Evolutionary conservation across 768 basidiomycete species (phyloP).

Genomic region (Lactifluus echinatus): DNA sequence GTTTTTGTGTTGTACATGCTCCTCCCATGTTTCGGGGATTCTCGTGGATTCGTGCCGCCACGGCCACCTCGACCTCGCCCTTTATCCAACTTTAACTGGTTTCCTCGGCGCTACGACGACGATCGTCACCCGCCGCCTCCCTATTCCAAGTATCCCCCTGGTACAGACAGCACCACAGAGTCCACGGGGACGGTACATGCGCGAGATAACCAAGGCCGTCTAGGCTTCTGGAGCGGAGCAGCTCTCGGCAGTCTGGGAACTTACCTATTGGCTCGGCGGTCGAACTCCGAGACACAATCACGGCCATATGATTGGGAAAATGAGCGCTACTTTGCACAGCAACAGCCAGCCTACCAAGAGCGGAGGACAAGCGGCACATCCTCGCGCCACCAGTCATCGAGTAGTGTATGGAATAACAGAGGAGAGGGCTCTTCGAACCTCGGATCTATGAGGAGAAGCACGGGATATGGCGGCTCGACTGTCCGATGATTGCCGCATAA

Average conservation of each 20-base stretch:
- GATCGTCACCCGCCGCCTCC: constrained; percentile 45
- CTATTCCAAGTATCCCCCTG: constrained; percentile 28
- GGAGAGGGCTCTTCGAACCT: constrained; percentile 63
- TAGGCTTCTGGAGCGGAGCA: constrained; percentile 85
- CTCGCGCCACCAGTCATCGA: constrained; percentile 4
- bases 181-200: neutral
- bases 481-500: constrained; percentile 42
- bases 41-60: constrained; percentile 23
- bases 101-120: constrained; percentile 37
- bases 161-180: constrained; percentile 33
- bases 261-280: constrained; percentile 36
- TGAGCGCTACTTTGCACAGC: constrained; percentile 22
- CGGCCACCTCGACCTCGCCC: constrained; percentile 27
- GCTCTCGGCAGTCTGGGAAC: constrained; percentile 63
- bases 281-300: constrained; percentile 23
- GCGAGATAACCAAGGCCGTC: constrained; percentile 21
- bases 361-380: constrained; percentile 17
- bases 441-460: constrained; percentile 66
- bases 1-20: constrained; percentile 49
- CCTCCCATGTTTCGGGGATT: constrained; percentile 43
- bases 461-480: constrained; percentile 71
- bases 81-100: constrained; percentile 37
- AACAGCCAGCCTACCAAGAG: constrained; percentile 25
- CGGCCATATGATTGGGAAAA: constrained; percentile 56
- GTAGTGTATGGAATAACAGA: constrained; percentile 33